These are phyloP conservation scores for Jimgerdemannia lactiflua DNA, from an alignment of 192 early-diverging fungal genomes.

Conservation along the genomic window DNA sequence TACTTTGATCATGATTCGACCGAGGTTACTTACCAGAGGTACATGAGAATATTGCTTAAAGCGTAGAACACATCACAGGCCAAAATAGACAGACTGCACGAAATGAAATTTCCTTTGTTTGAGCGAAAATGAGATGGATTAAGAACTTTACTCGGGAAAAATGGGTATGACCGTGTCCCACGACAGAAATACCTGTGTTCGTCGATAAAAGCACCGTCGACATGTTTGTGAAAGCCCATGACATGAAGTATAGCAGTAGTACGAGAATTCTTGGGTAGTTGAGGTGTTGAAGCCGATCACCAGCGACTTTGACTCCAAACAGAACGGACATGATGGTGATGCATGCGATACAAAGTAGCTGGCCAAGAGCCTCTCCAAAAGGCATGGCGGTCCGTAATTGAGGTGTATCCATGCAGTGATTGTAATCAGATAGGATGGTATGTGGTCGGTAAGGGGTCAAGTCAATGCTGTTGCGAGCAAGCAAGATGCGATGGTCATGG, in stretches of 20 bases:
- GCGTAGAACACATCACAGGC: constrained; percentile 40
- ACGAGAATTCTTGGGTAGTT: constrained; percentile 44
- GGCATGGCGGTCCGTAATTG: too few relatives aligned
- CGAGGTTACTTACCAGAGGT: constrained; percentile 19
- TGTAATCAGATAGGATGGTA: too few relatives aligned
- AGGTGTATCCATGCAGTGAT: too few relatives aligned
- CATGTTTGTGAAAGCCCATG: constrained; percentile 40
- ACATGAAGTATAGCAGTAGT: constrained; percentile 33
- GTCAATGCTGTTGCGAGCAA: too few relatives aligned
- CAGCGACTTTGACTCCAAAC: constrained; percentile 39
- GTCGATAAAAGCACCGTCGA: constrained; percentile 38
- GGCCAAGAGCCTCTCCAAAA: too few relatives aligned
- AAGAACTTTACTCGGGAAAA: not conserved
- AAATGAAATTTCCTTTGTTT: constrained; percentile 26
- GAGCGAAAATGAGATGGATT: not conserved
- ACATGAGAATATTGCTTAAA: constrained; percentile 35
- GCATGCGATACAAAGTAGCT: constrained; percentile 9
- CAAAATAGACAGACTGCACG: constrained; percentile 37
- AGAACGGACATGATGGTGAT: constrained; percentile 36
- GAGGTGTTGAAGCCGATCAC: constrained; percentile 26
- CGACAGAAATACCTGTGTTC: constrained; percentile 25
- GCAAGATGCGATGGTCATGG: too few relatives aligned
- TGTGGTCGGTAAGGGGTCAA: too few relatives aligned
- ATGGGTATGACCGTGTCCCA: not conserved
- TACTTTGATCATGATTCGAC: not conserved